Conservation (phyloP, 2,329 filamentous ascomycete genomes). For the Pseudopyrenochaeta lycopersici region DNA sequence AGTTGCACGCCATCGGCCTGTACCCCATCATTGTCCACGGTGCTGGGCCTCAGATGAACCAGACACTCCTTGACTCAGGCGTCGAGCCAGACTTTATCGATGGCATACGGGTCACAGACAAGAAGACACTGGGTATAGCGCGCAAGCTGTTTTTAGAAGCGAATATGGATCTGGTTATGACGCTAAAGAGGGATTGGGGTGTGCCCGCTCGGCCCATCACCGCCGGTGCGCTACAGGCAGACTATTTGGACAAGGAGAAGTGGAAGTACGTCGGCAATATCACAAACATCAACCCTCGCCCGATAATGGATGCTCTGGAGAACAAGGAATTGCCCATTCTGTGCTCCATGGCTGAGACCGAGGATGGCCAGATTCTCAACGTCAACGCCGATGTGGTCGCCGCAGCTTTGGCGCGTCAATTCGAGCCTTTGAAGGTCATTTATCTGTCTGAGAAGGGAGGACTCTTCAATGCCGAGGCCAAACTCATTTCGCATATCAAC, state of each 20-base stretch:
- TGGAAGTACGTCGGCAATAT: constrained; percentile 97
- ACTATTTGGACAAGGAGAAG: constrained; percentile 96
- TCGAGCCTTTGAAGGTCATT: constrained; percentile 96
- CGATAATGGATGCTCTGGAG: constrained; percentile 89
- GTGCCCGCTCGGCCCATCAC: constrained; percentile 90
- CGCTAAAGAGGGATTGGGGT: constrained; percentile 82
- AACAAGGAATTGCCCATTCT: constrained; percentile 89
- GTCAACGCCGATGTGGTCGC: constrained; percentile 98
- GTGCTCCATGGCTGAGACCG: constrained; percentile 94
- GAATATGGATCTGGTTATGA: constrained; percentile 90
- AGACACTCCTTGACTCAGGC: constrained; percentile 85
- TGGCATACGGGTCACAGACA: constrained; percentile 94
- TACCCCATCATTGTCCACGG: constrained; percentile 97
- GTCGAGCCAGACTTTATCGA: constrained; percentile 97
- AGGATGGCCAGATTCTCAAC: constrained; percentile 91
- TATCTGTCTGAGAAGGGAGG: constrained; percentile 99
- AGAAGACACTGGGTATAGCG: constrained; percentile 90
- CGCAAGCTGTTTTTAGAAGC: constrained; percentile 94
- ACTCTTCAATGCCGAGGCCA: constrained; percentile 90
- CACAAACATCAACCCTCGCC: constrained; percentile 86
- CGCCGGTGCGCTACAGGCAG: constrained; percentile 87
- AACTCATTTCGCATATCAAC: constrained; percentile 97
- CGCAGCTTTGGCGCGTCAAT: constrained; percentile 85
- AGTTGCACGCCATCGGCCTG: constrained; percentile 92
- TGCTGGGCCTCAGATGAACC: constrained; percentile 93